These are phyloP conservation scores for Fusarium pininemorale DNA, from an alignment of 2,329 filamentous ascomycete species.

Conservation along the genomic window DNA sequence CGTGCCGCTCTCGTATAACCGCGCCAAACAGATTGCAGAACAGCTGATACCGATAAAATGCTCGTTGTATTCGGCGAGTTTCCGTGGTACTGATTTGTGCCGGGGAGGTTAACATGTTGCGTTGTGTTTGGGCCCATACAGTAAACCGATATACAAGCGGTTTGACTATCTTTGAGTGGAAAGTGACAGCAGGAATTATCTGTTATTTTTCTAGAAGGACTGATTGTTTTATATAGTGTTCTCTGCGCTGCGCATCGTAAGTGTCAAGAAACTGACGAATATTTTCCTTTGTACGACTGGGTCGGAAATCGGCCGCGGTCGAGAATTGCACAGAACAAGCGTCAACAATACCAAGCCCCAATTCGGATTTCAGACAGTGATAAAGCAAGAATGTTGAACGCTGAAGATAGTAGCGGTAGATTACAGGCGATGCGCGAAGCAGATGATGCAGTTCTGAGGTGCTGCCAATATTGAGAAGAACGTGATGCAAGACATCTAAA, in stretches of 20 bases:
- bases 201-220: not conserved
- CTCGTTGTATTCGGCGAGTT: not conserved
- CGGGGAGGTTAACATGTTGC: not conserved
- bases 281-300: not conserved
- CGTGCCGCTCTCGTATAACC: no score
- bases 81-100: slow-evolving; percentile 4
- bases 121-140: not conserved
- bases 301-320: not conserved
- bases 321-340: not conserved
- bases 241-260: not conserved
- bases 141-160: not conserved
- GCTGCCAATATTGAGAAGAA: not conserved
- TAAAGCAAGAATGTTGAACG: not conserved
- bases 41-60: slow-evolving; percentile 22
- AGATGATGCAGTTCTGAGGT: not conserved
- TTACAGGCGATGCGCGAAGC: not conserved
- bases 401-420: not conserved
- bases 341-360: not conserved
- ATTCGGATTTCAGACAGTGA: not conserved
- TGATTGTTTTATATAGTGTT: fast-evolving
- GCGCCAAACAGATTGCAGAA: slow-evolving; percentile 7
- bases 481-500: not conserved
- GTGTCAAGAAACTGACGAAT: not conserved
- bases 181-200: not conserved
- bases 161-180: not conserved